Percentiles rank a stretch among this genome's conserved stretches.
phyloP scores from a whole-genome alignment of 345 rosid species.

The Hevea brasiliensis region DNA sequence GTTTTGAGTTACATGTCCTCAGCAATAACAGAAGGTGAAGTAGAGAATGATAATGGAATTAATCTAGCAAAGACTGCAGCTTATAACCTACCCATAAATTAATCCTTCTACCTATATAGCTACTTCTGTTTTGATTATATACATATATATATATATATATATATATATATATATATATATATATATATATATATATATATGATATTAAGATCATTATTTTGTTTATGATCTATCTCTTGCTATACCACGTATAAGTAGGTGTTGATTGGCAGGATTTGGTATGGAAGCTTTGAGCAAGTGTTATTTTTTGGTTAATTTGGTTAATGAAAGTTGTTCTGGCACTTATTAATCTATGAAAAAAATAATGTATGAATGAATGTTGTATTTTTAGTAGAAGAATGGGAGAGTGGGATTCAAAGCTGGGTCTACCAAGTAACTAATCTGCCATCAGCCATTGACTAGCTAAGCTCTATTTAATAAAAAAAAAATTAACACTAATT shows the following conservation, averaged over 20 bases:
- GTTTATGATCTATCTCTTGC: not conserved
- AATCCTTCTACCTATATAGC: not conserved
- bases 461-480: too few species aligned
- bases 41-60: slow-evolving; percentile 23
- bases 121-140: not conserved
- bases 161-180: too few species aligned
- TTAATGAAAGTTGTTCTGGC: slow-evolving; percentile 15
- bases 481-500: too few species aligned
- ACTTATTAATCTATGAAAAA: too few species aligned
- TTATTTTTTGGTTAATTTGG: slow-evolving; percentile 30
- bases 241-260: slow-evolving; percentile 15
- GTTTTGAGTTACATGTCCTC: slow-evolving; percentile 53
- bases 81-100: not conserved
- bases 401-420: too few species aligned
- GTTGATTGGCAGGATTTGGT: slow-evolving; percentile 7
- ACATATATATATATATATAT: too few species aligned
- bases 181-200: not conserved
- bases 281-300: slow-evolving; percentile 7
- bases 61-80: slow-evolving; percentile 14
- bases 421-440: too few species aligned
- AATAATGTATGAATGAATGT: too few species aligned
- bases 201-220: too few species aligned
- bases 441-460: too few species aligned
- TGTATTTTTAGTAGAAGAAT: too few species aligned
- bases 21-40: slow-evolving; percentile 47